Percentiles rank a stretch among this genome's conserved stretches.
These are phyloP conservation scores for Paraurostyla sp. DNA, from an alignment of 73 alveolate genomes.

Conservation along the genomic window DNA sequence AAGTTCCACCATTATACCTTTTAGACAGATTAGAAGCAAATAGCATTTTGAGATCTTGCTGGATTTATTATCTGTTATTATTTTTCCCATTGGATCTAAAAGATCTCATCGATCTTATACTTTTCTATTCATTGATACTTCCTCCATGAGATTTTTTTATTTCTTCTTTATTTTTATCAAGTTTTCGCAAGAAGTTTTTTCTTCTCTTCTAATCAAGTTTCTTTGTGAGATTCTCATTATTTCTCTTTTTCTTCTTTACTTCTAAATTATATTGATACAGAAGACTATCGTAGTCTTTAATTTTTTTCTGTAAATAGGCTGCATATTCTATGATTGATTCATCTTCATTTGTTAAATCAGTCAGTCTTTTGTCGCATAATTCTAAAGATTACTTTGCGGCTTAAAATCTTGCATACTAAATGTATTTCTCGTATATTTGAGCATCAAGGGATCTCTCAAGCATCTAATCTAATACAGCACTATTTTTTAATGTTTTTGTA, in stretches of 20 bases:
- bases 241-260: not conserved
- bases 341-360: slow-evolving; percentile 7
- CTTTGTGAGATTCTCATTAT: slow-evolving; percentile 17
- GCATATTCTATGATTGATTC: slow-evolving; percentile 47
- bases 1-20: too few relatives aligned
- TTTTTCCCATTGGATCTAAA: too few relatives aligned
- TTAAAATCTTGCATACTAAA: not conserved
- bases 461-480: not conserved
- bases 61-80: too few relatives aligned
- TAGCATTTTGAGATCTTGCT: too few relatives aligned
- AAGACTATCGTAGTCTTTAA: slow-evolving; percentile 15
- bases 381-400: slow-evolving; percentile 44
- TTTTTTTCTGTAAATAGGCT: not conserved
- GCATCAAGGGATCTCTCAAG: slow-evolving; percentile 52
- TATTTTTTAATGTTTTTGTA: not conserved
- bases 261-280: not conserved
- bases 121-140: too few relatives aligned
- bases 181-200: too few relatives aligned
- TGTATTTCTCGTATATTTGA: slow-evolving; percentile 17
- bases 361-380: slow-evolving; percentile 3
- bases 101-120: too few relatives aligned
- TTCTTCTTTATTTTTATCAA: too few relatives aligned
- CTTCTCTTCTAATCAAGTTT: too few relatives aligned
- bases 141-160: too few relatives aligned
- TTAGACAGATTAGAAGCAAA: too few relatives aligned